These are phyloP conservation scores for Saccharomyces paradoxus DNA, from an alignment of 805 yeast species.

Conservation along the genomic window DNA sequence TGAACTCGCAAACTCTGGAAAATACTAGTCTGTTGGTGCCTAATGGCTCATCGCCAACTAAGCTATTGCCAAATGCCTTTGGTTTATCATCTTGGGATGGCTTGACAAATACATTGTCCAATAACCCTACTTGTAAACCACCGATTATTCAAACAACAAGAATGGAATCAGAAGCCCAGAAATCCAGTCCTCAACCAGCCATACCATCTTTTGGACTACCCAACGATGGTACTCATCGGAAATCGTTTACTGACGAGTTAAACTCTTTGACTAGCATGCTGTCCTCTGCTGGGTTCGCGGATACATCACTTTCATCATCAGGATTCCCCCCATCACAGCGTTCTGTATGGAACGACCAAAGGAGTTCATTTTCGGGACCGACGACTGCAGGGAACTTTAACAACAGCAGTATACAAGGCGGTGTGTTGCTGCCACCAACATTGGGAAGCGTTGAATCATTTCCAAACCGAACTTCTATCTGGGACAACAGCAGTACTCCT, in stretches of 20 bases:
- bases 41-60: background rate
- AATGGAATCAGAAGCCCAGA: background rate
- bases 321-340: conserved; percentile 4
- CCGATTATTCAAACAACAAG: conserved; percentile 2
- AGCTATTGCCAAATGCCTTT: background rate
- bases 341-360: conserved; percentile 16
- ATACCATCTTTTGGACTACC: conserved; percentile 7
- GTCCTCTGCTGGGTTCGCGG: conserved; percentile 19
- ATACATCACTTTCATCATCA: conserved; percentile 2
- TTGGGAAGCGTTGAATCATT: background rate
- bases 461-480: conserved; percentile 20
- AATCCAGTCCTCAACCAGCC: background rate
- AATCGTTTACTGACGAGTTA: conserved; percentile 21
- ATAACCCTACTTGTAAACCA: background rate
- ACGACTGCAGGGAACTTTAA: background rate
- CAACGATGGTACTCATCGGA: conserved; percentile 9
- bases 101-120: conserved; percentile 1
- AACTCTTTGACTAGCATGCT: conserved; percentile 21
- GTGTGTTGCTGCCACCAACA: background rate
- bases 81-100: conserved; percentile 2
- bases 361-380: conserved; percentile 1
- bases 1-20: background rate
- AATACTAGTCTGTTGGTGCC: background rate
- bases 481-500: conserved; percentile 14
- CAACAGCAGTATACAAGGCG: conserved; percentile 1